A percentile compares a stretch with the other conserved stretches of the same genome.
Conservation (phyloP, 495 filamentous ascomycete genomes). For the Penicillium steckii region DNA sequence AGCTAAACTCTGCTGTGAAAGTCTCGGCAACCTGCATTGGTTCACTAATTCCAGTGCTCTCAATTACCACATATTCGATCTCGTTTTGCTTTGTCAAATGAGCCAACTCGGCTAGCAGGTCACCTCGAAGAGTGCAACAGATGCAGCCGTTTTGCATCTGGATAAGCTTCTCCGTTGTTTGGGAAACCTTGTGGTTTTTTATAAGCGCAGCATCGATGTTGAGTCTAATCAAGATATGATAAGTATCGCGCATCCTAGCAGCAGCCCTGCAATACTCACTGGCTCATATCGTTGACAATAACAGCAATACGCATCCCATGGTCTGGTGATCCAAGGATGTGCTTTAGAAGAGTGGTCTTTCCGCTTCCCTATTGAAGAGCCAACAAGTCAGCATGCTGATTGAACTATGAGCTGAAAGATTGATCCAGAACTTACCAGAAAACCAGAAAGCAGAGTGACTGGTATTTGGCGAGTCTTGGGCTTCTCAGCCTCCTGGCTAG, state of each 20-base stretch:
- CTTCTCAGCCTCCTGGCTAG: neutral
- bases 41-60: slow-evolving; percentile 61
- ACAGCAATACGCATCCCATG: slow-evolving; percentile 56
- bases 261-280: slow-evolving; percentile 22
- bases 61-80: slow-evolving; percentile 59
- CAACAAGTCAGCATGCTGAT: neutral
- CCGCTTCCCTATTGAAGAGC: slow-evolving; percentile 43
- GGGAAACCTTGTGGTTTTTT: slow-evolving; percentile 47
- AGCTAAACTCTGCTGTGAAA: slow-evolving; percentile 52
- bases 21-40: slow-evolving; percentile 64
- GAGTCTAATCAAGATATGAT: slow-evolving; percentile 26
- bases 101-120: slow-evolving; percentile 54
- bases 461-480: slow-evolving; percentile 32
- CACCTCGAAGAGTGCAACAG: slow-evolving; percentile 59
- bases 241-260: neutral
- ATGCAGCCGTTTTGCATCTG: slow-evolving; percentile 63
- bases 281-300: slow-evolving; percentile 59
- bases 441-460: slow-evolving; percentile 48
- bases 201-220: slow-evolving; percentile 59
- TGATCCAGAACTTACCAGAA: slow-evolving; percentile 31
- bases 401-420: no score
- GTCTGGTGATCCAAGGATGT: slow-evolving; percentile 50
- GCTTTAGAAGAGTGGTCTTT: slow-evolving; percentile 57
- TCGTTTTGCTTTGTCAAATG: slow-evolving; percentile 45
- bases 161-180: slow-evolving; percentile 57